Evolutionary conservation across 2,329 filamentous ascomycete species (phyloP), one percentile per base, ranked within the genome.

Genomic region (Xylariaceae sp.): DNA sequence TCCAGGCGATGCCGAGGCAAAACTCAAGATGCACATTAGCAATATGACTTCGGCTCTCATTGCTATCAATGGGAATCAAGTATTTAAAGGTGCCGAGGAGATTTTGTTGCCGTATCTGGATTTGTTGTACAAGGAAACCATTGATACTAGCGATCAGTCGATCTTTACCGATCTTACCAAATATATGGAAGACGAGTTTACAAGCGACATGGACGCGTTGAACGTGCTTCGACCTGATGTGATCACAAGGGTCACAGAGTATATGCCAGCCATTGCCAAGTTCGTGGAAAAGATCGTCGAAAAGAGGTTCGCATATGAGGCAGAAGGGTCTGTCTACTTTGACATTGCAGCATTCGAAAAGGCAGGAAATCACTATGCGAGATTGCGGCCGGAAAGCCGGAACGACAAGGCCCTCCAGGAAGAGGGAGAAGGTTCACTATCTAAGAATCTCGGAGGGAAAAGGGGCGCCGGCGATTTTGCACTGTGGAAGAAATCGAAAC

Each of bases 291-390:
- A 83, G 62, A 90, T 96, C 54, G 85, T 96, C 20, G 78, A 89
- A 49, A 96, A 96, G 70, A 89, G 90, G 0, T 97, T 93, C 65
- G 93, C 88, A 1, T 98, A 98, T 64, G 81, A 85, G 67, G 76
- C 81, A 0, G 89, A 95, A 65, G 93, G 92, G 0, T 96, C 91
- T 0, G 91, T 98, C 0, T 97, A 97, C 74, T 98, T 97, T 61
- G 93, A 97, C 67, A 97, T 96, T 62, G 79, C 81, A 3, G 85
- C 90, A 0, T 98, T 96, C 68, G 92, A 97, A 71, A 85, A 86
- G 64, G 86, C 85, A 0, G 92, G 93, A 0, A 92, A 96, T 71
- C 84, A 86, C 2, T 98, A 98, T 70, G 91, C 93, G 2, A 83
- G 91, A 50, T 77, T 98, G 21, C 87, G 93, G 54, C 93, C 93